Conservation (phyloP, 129 eudicot genomes). For the Flaveria linearis region DNA sequence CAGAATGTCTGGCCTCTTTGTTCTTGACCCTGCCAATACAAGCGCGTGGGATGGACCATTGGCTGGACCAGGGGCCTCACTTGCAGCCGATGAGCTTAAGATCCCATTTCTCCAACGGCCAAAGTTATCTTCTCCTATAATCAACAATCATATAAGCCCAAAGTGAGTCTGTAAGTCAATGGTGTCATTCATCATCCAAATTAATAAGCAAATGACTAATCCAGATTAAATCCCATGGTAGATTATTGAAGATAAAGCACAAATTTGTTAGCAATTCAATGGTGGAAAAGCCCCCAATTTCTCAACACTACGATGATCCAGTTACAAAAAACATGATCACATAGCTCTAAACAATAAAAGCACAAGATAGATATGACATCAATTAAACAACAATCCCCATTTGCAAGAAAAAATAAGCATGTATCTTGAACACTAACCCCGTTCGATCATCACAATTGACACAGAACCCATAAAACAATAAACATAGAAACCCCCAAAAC, state of each 20-base stretch:
- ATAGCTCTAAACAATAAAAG: background rate
- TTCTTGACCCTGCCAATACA: slow-evolving; percentile 69
- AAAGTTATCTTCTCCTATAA: slow-evolving; percentile 58
- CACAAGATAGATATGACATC: background rate
- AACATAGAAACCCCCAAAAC: background rate
- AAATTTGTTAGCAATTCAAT: background rate
- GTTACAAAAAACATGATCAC: background rate
- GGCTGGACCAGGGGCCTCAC: slow-evolving; percentile 55
- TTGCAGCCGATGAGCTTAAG: slow-evolving; percentile 34
- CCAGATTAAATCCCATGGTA: background rate
- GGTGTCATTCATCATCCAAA: background rate
- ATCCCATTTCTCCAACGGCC: slow-evolving; percentile 64
- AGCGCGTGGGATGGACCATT: slow-evolving; percentile 45
- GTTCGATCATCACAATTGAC: background rate
- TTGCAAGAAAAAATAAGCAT: slow-evolving; percentile 1
- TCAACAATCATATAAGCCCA: background rate
- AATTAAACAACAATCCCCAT: slow-evolving; percentile 18
- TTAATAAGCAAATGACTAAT: background rate
- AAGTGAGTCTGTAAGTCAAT: background rate
- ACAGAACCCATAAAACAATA: background rate
- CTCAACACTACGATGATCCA: slow-evolving; percentile 12
- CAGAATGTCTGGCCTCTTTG: slow-evolving; percentile 79
- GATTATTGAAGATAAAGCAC: too few relatives aligned
- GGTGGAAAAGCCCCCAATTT: slow-evolving; percentile 17
- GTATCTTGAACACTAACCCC: background rate